phyloP scores from a whole-genome alignment of 495 filamentous ascomycete genomes.

The Podospora tetraspora region DNA sequence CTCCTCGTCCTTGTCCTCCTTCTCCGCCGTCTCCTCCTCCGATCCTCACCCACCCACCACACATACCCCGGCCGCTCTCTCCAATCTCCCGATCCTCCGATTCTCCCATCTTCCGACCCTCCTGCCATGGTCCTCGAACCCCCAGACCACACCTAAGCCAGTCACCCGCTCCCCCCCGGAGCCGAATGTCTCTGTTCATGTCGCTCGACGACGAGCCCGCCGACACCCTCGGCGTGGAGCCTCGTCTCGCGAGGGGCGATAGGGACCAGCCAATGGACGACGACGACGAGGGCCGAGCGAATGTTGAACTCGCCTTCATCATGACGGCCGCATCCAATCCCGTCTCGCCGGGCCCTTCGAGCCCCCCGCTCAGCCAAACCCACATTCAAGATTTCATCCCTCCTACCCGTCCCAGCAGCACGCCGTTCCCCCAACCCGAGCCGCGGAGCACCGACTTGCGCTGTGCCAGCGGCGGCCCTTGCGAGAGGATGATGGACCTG shows the following conservation, averaged over 20 bases:
- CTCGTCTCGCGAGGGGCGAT: slow-evolving; percentile 23
- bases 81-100: neutral
- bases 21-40: neutral
- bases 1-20: neutral
- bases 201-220: slow-evolving; percentile 22
- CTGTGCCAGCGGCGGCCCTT: slow-evolving; percentile 36
- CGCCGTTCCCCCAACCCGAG: slow-evolving; percentile 52
- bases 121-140: slow-evolving; percentile 27
- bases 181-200: slow-evolving; percentile 20
- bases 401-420: slow-evolving; percentile 50
- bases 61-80: neutral
- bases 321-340: slow-evolving; percentile 50
- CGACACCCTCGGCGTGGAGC: slow-evolving; percentile 29
- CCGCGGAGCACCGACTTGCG: slow-evolving; percentile 38
- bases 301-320: slow-evolving; percentile 43
- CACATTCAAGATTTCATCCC: slow-evolving; percentile 46
- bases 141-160: slow-evolving; percentile 20
- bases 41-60: neutral
- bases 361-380: slow-evolving; percentile 44
- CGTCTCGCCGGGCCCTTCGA: slow-evolving; percentile 49
- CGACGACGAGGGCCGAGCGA: slow-evolving; percentile 38
- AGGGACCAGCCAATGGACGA: slow-evolving; percentile 28
- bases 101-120: neutral
- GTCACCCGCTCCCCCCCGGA: neutral
- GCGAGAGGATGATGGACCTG: slow-evolving; percentile 24